These are phyloP conservation scores for Cyphellophora attinorum DNA, from an alignment of 2,329 filamentous ascomycete genomes.

Conservation along the genomic window DNA sequence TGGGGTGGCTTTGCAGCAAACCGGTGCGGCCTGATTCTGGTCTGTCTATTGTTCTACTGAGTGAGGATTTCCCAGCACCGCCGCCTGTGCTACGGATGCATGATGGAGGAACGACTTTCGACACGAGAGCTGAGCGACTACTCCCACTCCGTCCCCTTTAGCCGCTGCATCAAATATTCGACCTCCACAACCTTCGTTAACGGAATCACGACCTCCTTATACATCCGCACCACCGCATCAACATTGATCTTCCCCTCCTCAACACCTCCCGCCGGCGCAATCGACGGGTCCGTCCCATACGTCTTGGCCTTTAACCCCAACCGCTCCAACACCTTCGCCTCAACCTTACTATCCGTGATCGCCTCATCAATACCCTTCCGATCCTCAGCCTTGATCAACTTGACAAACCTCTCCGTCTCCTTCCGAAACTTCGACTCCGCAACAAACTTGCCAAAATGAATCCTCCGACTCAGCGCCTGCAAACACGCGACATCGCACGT, in stretches of 20 bases:
- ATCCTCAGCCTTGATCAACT: conserved; percentile 72
- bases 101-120: too few relatives aligned
- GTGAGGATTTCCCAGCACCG: too few relatives aligned
- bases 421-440: conserved; percentile 89
- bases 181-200: conserved; percentile 98
- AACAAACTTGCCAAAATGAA: conserved; percentile 98
- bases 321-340: conserved; percentile 82
- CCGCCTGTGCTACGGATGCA: too few relatives aligned
- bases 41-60: too few relatives aligned
- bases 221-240: conserved; percentile 83
- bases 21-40: too few relatives aligned
- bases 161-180: conserved; percentile 91
- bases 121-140: too few relatives aligned
- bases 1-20: too few relatives aligned
- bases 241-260: conserved; percentile 68
- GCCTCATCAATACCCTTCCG: conserved; percentile 73
- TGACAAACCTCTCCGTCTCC: conserved; percentile 70
- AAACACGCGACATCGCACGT: conserved; percentile 85
- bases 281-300: conserved; percentile 81
- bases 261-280: conserved; percentile 32
- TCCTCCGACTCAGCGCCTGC: conserved; percentile 79
- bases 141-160: conserved; percentile 48
- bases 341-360: conserved; percentile 82
- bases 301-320: conserved; percentile 82
- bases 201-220: conserved; percentile 85